These are phyloP conservation scores for Chondrus crispus DNA, from an alignment of 23 red algal genomes.

Conservation along the genomic window DNA sequence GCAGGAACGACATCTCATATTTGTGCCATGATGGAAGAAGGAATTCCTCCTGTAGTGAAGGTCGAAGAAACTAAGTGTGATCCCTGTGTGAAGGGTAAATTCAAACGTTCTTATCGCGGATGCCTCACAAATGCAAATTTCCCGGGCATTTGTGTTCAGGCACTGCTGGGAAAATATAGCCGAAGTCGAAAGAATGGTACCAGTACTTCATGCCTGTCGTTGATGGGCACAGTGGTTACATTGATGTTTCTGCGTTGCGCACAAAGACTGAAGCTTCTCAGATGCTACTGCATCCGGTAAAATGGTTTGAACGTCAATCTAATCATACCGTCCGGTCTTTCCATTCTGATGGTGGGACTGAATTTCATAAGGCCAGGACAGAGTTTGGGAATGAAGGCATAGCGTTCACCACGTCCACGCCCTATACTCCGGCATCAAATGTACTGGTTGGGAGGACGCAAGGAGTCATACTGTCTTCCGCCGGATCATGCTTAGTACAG, in stretches of 20 bases:
- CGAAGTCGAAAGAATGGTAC: background rate
- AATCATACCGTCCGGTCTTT: background rate
- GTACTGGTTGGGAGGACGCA: conserved; percentile 18
- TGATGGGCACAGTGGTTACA: conserved; percentile 17
- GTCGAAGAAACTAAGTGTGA: background rate
- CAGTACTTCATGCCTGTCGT: conserved; percentile 8
- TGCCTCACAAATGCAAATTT: conserved; percentile 2
- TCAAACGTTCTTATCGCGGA: background rate
- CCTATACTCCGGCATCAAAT: conserved; percentile 4
- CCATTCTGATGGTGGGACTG: conserved; percentile 26
- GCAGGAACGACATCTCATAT: background rate
- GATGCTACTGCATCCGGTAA: background rate
- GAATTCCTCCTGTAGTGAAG: background rate
- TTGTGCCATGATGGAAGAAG: background rate
- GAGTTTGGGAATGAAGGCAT: background rate
- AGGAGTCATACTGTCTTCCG: background rate
- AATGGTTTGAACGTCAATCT: conserved; percentile 40
- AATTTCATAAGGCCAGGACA: background rate
- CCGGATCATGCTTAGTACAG: background rate
- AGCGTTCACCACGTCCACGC: background rate
- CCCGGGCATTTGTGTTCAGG: conserved; percentile 5
- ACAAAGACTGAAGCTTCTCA: conserved; percentile 26
- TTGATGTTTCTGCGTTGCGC: too few relatives aligned
- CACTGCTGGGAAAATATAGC: conserved; percentile 28
- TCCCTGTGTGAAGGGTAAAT: conserved; percentile 17